Evolutionary conservation across 2,329 filamentous ascomycete species (phyloP).

Genomic region (Lachnellula willkommii): DNA sequence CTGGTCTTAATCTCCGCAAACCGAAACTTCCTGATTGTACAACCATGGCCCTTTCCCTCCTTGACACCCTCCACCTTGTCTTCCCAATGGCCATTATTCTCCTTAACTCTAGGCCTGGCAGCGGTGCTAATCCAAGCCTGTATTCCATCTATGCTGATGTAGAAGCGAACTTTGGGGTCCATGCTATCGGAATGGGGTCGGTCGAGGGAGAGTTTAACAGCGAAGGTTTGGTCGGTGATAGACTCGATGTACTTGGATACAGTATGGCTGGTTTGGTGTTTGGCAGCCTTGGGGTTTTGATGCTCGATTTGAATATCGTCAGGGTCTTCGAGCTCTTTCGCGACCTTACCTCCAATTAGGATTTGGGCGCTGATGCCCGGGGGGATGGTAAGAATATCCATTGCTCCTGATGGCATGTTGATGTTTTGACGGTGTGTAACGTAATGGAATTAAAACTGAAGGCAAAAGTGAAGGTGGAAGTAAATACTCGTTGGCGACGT

Average conservation of each 20-base stretch:
- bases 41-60: slow-evolving; percentile 1
- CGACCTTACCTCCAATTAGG: slow-evolving; percentile 2
- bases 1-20: slow-evolving; percentile 14
- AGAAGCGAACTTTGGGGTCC: slow-evolving; percentile 6
- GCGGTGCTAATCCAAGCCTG: slow-evolving; percentile 2
- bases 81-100: slow-evolving; percentile 3
- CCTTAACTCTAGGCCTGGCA: slow-evolving; percentile 4
- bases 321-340: slow-evolving; percentile 7
- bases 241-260: slow-evolving; percentile 14
- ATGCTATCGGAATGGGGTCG: background rate
- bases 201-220: slow-evolving; percentile 3
- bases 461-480: too few relatives aligned
- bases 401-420: background rate
- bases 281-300: background rate
- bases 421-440: too few relatives aligned
- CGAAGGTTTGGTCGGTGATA: slow-evolving; percentile 6
- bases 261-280: slow-evolving; percentile 1
- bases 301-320: slow-evolving; percentile 4
- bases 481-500: too few relatives aligned
- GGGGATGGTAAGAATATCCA: slow-evolving; percentile 11
- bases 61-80: slow-evolving; percentile 7
- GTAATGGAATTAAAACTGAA: too few relatives aligned
- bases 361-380: slow-evolving; percentile 12
- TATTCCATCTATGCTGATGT: slow-evolving; percentile 10
- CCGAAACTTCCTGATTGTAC: slow-evolving; percentile 8